Evolutionary conservation across 1,284 basidiomycete species (phyloP), one percentile per base, ranked within the genome.

Genomic region (Fomitopsis schrenkii): DNA sequence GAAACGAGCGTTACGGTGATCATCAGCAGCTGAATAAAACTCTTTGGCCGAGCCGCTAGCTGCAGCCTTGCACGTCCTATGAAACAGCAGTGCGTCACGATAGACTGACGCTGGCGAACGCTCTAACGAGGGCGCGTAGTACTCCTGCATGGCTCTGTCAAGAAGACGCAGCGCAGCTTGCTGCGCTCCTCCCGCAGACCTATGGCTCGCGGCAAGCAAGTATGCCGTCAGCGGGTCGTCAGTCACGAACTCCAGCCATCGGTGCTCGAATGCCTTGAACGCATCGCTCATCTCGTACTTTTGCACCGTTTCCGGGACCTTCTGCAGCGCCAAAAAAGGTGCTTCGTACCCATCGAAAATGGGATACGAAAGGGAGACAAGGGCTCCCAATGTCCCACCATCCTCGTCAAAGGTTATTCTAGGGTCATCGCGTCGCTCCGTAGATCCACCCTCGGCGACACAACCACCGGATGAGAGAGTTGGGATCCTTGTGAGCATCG

Each of bases 251-350:
- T 59, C 62, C 0, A 67, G 53, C 6, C 66, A 52, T 35, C 66
- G 17, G 67, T 68, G 41, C 22, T 36, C 14, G 1, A 62, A 12
- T 19, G 30, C 4, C 9, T 44, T 35, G 17, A 53, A 26, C 17
- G 53, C 61, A 15, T 50, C 22, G 46, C 74, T 70, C 72, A 77
- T 77, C n/a, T 66, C 65, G 28, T 79, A 77, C 57, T 77, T 78
- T n/a, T 64, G 48, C 6, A 71, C 74, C 0, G 71, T 72, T 22
- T 66, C 63, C 72, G 26, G 66, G 63, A 33, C 48, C 9, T 38
- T 26, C 6, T 19, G 26, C 56, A 35, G 22, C 7, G 33, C 28
- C 26, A 30, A 10, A 15, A 46, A 14, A 12, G 4, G 30, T 17
- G 15, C 17, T 5, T 12, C 22, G 3, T 46, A 26, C 8, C 22